These are phyloP conservation scores for Leonotis leonurus DNA, from an alignment of 257 asterid genomes.

Conservation along the genomic window DNA sequence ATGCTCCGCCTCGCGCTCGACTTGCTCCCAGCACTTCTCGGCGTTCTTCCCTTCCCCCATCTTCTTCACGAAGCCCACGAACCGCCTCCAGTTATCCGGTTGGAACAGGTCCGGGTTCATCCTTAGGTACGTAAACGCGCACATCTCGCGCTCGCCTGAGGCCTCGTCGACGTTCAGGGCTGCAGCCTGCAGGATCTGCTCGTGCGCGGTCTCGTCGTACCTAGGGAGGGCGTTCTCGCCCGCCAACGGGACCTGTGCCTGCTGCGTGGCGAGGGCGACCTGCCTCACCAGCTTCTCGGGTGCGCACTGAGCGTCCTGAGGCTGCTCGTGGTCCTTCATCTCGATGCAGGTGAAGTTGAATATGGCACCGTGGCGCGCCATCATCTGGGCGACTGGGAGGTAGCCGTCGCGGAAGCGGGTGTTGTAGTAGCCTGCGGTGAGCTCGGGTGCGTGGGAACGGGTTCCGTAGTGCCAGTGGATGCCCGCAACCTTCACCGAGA, in stretches of 20 bases:
- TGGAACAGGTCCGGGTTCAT: constrained; percentile 83
- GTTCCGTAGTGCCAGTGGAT: constrained; percentile 97
- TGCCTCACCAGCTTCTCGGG: constrained; percentile 86
- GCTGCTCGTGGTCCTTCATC: constrained; percentile 94
- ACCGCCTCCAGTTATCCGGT: constrained; percentile 84
- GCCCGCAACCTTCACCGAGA: constrained; percentile 82
- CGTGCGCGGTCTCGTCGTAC: constrained; percentile 72
- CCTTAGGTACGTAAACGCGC: constrained; percentile 91
- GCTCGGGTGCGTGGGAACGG: constrained; percentile 97
- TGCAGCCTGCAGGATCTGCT: constrained; percentile 58
- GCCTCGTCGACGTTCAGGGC: constrained; percentile 37
- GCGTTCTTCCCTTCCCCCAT: constrained; percentile 75
- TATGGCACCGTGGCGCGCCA: constrained; percentile 69
- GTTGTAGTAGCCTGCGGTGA: constrained; percentile 92
- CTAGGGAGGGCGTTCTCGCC: constrained; percentile 93
- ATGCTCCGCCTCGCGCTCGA: constrained; percentile 88
- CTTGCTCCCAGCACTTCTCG: constrained; percentile 58
- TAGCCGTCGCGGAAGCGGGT: constrained; percentile 76
- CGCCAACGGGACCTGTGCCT: constrained; percentile 74
- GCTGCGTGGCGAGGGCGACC: constrained; percentile 72
- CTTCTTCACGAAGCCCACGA: constrained; percentile 81
- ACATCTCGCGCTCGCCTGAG: constrained; percentile 50
- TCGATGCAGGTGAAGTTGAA: constrained; percentile 94
- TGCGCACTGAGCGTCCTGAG: constrained; percentile 81
- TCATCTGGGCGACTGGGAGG: constrained; percentile 92